A percentile compares a stretch with the other conserved stretches of the same genome.
Conservation (phyloP, 2,329 filamentous ascomycete genomes). For the Penicillium sp. region DNA sequence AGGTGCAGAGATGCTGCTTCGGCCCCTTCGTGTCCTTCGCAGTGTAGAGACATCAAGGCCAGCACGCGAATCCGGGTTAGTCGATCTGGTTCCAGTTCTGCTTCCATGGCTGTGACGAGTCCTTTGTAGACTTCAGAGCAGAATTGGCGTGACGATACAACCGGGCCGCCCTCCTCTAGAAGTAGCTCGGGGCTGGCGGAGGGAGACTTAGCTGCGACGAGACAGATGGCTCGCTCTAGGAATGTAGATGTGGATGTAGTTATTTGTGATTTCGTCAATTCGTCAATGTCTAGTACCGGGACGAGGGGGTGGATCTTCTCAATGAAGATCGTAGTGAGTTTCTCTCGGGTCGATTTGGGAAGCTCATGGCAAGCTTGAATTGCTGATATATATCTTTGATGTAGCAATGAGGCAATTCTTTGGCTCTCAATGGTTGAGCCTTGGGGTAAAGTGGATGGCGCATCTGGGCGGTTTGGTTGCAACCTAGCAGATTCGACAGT, state of each 20-base stretch:
- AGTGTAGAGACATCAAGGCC: conserved; percentile 47
- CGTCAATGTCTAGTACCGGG: conserved; percentile 39
- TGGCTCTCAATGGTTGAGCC: conserved; percentile 7
- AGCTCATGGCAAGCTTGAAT: conserved; percentile 35
- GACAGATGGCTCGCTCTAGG: conserved; percentile 45
- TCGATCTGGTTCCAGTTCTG: conserved; percentile 41
- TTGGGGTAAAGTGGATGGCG: conserved; percentile 1
- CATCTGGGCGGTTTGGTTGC: conserved; percentile 1
- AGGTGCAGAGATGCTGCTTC: conserved; percentile 46
- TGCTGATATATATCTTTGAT: conserved; percentile 29
- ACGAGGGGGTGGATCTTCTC: conserved; percentile 43
- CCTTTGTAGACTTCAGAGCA: conserved; percentile 44
- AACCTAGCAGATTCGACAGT: conserved; percentile 7
- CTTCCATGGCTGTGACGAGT: conserved; percentile 42
- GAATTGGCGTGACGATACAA: conserved; percentile 41
- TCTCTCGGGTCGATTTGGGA: conserved; percentile 36
- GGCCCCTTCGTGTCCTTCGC: conserved; percentile 45
- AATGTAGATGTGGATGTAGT: conserved; percentile 37
- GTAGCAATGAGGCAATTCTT: conserved; percentile 23
- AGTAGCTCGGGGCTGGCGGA: conserved; percentile 37
- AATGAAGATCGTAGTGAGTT: conserved; percentile 41
- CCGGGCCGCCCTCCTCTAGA: conserved; percentile 34
- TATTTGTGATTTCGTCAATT: conserved; percentile 28
- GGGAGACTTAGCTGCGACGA: conserved; percentile 44
- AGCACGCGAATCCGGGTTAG: conserved; percentile 43